Base-by-base conservation (phyloP, 345 rosid genomes). In the Acer yangbiense region DNA sequence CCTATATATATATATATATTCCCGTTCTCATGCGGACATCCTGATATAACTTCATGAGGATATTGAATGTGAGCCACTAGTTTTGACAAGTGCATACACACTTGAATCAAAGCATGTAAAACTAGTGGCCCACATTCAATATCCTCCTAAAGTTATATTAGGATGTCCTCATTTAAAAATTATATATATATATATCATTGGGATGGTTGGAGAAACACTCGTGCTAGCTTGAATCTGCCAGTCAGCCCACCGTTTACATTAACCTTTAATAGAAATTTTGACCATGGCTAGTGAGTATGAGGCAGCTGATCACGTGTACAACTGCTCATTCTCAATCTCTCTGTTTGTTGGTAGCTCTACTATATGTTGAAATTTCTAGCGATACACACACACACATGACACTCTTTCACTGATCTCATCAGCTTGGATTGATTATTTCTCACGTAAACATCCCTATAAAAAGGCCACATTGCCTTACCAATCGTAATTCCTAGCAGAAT, bases 281-380 rank as follows among this genome's bases (percentile, higher is more conserved):
- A 23, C 18, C 46, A 29, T 50, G 65, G 58, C 20, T 5, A 18
- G 14, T 23, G 0, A 29, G 64, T 20, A n/a, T 25, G 50, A 61
- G 80, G 64, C 48, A 71, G 64, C 46, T 63, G n/a, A 43, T 79
- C 87, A 79, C 82, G 83, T 77, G 82, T 25, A 2, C 70, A 48
- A 55, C 82, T 74, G 29, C 20, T 32, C 16, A 27, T 9, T 67
- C 60, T 17, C 43, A 10, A 0, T 50, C 20, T 74, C 13, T 54
- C n/a, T 4, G 18, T 18, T 0, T 25, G 43, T 23, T 39, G 72
- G 18, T 72, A 71, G 57, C 66, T 41, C 23, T 68, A 68, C 72
- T 21, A 23, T 57, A 14, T 46, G 23, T 20, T 50, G 16, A 70
- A 70, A 20, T 25, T 70, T 29, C 43, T 11, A 23, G 7, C 7